Evolutionary conservation across 192 early-diverging fungal genomes (phyloP).

Genomic region (Ambispora gerdemannii): DNA sequence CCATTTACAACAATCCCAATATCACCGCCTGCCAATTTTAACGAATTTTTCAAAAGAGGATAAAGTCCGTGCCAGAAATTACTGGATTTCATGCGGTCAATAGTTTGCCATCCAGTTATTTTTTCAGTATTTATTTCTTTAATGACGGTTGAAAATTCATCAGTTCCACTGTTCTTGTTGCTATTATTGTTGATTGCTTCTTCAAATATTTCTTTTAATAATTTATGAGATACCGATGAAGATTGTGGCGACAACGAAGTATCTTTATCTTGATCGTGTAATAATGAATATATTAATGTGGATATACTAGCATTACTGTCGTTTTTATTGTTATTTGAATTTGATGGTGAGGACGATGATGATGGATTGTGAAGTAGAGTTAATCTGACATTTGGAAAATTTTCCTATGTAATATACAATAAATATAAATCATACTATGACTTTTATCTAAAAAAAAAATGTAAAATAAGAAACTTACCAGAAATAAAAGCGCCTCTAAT

Average conservation of each 20-base stretch:
- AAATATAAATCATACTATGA: neutral
- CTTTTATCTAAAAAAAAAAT: neutral
- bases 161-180: no score
- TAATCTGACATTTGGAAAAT: constrained; percentile 39
- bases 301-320: constrained; percentile 1
- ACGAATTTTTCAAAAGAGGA: constrained; percentile 23
- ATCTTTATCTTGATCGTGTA: neutral
- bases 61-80: constrained; percentile 16
- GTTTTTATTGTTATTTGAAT: no score
- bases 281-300: constrained; percentile 6
- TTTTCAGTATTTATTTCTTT: neutral
- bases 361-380: constrained; percentile 54
- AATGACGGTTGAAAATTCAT: no score
- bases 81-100: neutral
- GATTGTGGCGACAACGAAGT: neutral
- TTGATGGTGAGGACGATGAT: neutral
- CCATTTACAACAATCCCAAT: constrained; percentile 60
- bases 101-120: neutral
- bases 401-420: constrained; percentile 28
- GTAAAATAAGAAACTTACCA: constrained; percentile 32
- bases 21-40: constrained; percentile 28
- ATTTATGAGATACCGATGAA: neutral
- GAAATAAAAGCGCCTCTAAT: constrained; percentile 45
- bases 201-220: neutral
- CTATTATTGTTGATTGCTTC: neutral